These are phyloP conservation scores for Cyberlindnera bimundalis DNA, from an alignment of 805 yeast species.

Conservation along the genomic window DNA sequence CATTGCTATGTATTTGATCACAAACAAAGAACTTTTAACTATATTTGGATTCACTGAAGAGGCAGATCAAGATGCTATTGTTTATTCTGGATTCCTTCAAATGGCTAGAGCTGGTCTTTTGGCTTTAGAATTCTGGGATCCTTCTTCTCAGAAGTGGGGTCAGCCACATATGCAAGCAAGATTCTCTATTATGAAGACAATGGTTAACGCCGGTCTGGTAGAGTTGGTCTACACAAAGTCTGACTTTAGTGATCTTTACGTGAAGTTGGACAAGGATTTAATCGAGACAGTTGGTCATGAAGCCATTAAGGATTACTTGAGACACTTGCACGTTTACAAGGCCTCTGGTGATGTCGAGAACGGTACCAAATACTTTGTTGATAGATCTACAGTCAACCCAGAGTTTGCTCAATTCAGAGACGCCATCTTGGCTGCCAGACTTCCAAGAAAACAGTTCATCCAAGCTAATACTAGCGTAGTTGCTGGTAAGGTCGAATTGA, in stretches of 20 bases:
- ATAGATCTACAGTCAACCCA: slow-evolving; percentile 63
- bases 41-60: slow-evolving; percentile 65
- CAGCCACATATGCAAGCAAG: slow-evolving; percentile 95
- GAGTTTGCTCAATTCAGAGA: slow-evolving; percentile 66
- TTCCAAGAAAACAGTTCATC: slow-evolving; percentile 80
- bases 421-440: slow-evolving; percentile 62
- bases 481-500: slow-evolving; percentile 44
- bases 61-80: slow-evolving; percentile 59
- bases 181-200: slow-evolving; percentile 75
- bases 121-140: slow-evolving; percentile 87
- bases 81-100: slow-evolving; percentile 64
- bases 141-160: slow-evolving; percentile 79
- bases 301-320: slow-evolving; percentile 68
- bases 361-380: slow-evolving; percentile 62
- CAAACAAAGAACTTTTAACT: slow-evolving; percentile 61
- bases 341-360: slow-evolving; percentile 66
- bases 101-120: slow-evolving; percentile 89
- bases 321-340: slow-evolving; percentile 73
- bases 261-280: slow-evolving; percentile 57
- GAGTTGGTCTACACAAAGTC: slow-evolving; percentile 43
- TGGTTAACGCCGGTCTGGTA: slow-evolving; percentile 62
- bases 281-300: slow-evolving; percentile 68
- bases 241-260: slow-evolving; percentile 53
- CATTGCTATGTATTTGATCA: slow-evolving; percentile 77
- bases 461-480: slow-evolving; percentile 69